Base-by-base conservation (phyloP, 129 eudicot species). In the Calendula officinalis region DNA sequence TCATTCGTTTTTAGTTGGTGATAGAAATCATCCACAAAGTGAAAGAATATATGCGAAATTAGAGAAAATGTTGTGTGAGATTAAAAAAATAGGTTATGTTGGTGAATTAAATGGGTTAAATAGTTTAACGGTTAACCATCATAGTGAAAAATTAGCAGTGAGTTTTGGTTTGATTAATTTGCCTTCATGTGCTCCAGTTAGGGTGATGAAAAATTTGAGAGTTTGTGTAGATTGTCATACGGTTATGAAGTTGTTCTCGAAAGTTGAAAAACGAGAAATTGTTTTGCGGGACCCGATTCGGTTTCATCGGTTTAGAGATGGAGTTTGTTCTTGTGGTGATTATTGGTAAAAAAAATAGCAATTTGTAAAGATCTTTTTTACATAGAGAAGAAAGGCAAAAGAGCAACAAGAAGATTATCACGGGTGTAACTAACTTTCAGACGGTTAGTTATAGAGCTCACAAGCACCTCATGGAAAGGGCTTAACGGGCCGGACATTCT, bases 151-250 rank as follows among this genome's bases (percentile, higher is more conserved):
- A 75, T 56, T 80, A 55, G 84, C 81, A 3, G 84, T 75, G 36
- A 8, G 51, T 53, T 13, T 75, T 8, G 84, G 84, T 12, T 51
- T 75, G 68, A 65, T 79, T 1, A 56, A 77, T 61, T 75, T 80
- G 74, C 74, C 71, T 66, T 8, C 35, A 40, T 70, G 71, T 0
- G 80, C 78, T 59, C 78, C 84, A 4, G 66, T 75, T 27, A 75
- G 81, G 44, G 84, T 80, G 71, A 80, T 80, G 81, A 80, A 80
- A 71, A 80, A 80, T 45, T 60, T 80, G 68, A 80, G 84, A 70
- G 84, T 80, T 5, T 75, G 81, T 52, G 34, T 42, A 54, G 84
- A 75, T 67, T 80, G 84, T 27, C 84, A 80, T 80, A 32, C 46
- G 3, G 69, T 72, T 3, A 75, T 80, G 67, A 80, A 80, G 64